These are phyloP conservation scores for Talaromyces piceae DNA, from an alignment of 2,329 filamentous ascomycete genomes.

Conservation along the genomic window DNA sequence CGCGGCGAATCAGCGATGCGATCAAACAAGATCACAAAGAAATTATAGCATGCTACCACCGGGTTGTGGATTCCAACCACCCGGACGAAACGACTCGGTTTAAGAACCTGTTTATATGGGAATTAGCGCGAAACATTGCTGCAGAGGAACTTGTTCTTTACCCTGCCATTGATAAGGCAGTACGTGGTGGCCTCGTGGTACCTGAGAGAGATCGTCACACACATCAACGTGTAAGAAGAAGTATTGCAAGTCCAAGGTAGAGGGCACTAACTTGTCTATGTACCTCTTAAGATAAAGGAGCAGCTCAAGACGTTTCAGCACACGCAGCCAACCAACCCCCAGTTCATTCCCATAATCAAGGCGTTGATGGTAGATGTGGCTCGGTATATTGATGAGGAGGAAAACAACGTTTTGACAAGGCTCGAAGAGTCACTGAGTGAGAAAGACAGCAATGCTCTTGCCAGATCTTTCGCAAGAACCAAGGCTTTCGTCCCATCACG, in stretches of 20 bases:
- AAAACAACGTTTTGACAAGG: constrained; percentile 42
- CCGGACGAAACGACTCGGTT: constrained; percentile 38
- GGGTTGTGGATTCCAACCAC: constrained; percentile 36
- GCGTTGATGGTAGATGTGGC: constrained; percentile 38
- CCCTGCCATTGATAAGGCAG: constrained; percentile 46
- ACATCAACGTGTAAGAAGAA: neutral
- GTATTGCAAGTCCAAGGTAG: neutral
- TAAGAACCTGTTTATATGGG: constrained; percentile 48
- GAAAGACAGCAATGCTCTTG: constrained; percentile 31
- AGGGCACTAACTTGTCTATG: neutral
- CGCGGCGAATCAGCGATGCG: constrained; percentile 24
- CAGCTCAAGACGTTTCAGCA: constrained; percentile 45
- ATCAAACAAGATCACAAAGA: constrained; percentile 39
- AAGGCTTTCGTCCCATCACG: constrained; percentile 49
- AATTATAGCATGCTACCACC: constrained; percentile 37
- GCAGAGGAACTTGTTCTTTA: constrained; percentile 49
- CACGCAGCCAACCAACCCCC: constrained; percentile 31
- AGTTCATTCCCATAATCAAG: constrained; percentile 40
- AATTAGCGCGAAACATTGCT: constrained; percentile 45
- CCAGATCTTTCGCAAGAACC: constrained; percentile 43
- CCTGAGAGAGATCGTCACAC: constrained; percentile 41
- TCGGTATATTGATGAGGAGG: constrained; percentile 46
- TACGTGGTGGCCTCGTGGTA: constrained; percentile 37
- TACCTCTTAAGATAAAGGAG: constrained; percentile 43
- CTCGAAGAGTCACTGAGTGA: constrained; percentile 39